These are phyloP conservation scores for Trematosphaeria pertusa DNA, from an alignment of 2,329 filamentous ascomycete species.

Conservation along the genomic window DNA sequence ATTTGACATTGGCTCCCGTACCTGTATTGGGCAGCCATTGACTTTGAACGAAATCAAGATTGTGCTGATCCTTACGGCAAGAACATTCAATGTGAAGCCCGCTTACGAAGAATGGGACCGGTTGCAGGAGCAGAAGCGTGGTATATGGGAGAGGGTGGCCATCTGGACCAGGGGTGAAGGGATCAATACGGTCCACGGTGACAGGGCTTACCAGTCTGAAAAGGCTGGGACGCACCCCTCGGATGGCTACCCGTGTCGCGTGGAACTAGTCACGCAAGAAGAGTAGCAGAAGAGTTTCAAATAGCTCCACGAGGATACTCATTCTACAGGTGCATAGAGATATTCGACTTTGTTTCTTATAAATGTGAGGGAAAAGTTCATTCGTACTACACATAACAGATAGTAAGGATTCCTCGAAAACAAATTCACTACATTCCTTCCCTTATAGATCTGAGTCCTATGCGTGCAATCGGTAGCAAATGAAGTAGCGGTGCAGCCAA, in stretches of 20 bases:
- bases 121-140: not conserved
- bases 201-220: conserved; percentile 8
- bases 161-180: not conserved
- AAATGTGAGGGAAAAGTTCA: too few species aligned
- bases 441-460: too few species aligned
- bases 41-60: conserved; percentile 36
- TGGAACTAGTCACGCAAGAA: too few species aligned
- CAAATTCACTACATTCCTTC: too few species aligned
- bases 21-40: conserved; percentile 48
- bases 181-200: conserved; percentile 4
- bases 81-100: conserved; percentile 55
- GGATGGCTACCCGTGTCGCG: conserved; percentile 22
- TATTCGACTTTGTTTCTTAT: too few species aligned
- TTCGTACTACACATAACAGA: too few species aligned
- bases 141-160: not conserved
- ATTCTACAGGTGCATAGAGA: too few species aligned
- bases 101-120: conserved; percentile 15
- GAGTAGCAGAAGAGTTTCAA: too few species aligned
- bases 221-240: conserved; percentile 7
- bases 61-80: conserved; percentile 46
- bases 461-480: too few species aligned
- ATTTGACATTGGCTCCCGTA: conserved; percentile 46
- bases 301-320: too few species aligned
- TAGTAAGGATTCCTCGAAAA: too few species aligned
- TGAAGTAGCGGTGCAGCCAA: too few species aligned